Evolutionary conservation across 768 basidiomycete genomes (phyloP).

Genomic region (Crassisporium funariophilum): DNA sequence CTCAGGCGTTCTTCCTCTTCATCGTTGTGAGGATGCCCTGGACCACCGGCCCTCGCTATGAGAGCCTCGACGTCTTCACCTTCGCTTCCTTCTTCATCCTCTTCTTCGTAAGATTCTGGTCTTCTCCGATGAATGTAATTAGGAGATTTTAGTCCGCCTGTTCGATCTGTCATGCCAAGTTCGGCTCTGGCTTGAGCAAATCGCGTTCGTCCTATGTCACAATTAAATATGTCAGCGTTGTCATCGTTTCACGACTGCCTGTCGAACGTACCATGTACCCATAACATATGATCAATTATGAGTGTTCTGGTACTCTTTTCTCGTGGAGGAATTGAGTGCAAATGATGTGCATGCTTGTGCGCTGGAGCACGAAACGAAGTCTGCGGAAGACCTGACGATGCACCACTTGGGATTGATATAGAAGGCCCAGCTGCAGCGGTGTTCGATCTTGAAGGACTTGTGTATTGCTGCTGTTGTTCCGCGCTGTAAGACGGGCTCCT

Average conservation of each 20-base stretch:
- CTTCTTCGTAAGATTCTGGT: constrained; percentile 78
- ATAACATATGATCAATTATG: constrained; percentile 86
- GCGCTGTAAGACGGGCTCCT: constrained; percentile 10
- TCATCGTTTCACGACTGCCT: not conserved
- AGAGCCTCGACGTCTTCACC: constrained; percentile 58
- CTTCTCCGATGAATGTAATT: constrained; percentile 66
- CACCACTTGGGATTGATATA: constrained; percentile 12
- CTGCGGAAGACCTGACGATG: constrained; percentile 19
- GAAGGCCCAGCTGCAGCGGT: constrained; percentile 9
- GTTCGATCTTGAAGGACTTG: constrained; percentile 13
- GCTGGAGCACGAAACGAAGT: constrained; percentile 67
- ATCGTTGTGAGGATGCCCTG: constrained; percentile 46
- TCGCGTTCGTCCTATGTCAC: constrained; percentile 57
- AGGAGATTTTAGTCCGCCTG: constrained; percentile 63
- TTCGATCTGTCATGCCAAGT: constrained; percentile 82
- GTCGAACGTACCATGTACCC: constrained; percentile 62
- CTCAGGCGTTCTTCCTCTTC: constrained; percentile 61
- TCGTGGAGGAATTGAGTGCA: constrained; percentile 83
- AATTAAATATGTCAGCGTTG: not conserved
- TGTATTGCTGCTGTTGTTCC: constrained; percentile 10
- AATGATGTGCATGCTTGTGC: constrained; percentile 86
- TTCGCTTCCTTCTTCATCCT: constrained; percentile 66
- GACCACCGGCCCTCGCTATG: constrained; percentile 51
- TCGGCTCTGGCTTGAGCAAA: constrained; percentile 85
- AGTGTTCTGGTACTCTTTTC: constrained; percentile 89